These are phyloP conservation scores for Aspergillus carbonarius DNA, from an alignment of 2,329 filamentous ascomycete genomes.

Conservation along the genomic window DNA sequence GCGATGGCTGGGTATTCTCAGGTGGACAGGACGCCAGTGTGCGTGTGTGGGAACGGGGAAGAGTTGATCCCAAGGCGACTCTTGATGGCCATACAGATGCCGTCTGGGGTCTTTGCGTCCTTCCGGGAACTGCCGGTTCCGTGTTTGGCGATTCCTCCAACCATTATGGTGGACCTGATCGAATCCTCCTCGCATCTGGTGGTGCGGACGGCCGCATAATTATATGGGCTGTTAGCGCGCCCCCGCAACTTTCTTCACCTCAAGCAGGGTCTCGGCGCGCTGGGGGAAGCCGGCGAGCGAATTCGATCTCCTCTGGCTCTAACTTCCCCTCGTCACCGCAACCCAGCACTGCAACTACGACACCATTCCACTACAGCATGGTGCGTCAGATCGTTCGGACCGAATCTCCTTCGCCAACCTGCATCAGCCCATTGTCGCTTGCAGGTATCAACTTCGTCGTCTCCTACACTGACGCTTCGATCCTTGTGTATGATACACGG, in stretches of 20 bases:
- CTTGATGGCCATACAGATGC: slow-evolving; percentile 93
- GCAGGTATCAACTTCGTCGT: slow-evolving; percentile 89
- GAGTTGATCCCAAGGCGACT: slow-evolving; percentile 92
- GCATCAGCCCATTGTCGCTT: slow-evolving; percentile 82
- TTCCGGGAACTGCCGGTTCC: slow-evolving; percentile 76
- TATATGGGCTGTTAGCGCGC: slow-evolving; percentile 90
- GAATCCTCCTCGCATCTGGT: slow-evolving; percentile 86
- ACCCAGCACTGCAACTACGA: slow-evolving; percentile 78
- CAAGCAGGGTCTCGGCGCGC: slow-evolving; percentile 70
- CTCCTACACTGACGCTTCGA: slow-evolving; percentile 84
- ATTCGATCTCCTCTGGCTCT: slow-evolving; percentile 92
- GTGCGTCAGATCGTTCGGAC: slow-evolving; percentile 79
- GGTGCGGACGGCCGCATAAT: slow-evolving; percentile 88
- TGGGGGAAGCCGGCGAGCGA: slow-evolving; percentile 76
- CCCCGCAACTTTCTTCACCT: slow-evolving; percentile 80
- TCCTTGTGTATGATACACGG: slow-evolving; percentile 88
- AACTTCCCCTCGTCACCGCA: slow-evolving; percentile 89
- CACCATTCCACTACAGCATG: slow-evolving; percentile 82
- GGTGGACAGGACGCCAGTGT: slow-evolving; percentile 92
- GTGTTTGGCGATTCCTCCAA: slow-evolving; percentile 73
- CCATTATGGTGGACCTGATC: slow-evolving; percentile 75
- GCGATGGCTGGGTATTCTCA: slow-evolving; percentile 98
- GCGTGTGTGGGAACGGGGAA: slow-evolving; percentile 89
- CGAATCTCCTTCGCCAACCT: slow-evolving; percentile 75
- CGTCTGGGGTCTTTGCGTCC: slow-evolving; percentile 91